Percentiles rank a stretch among this genome's conserved stretches.
Conservation (phyloP, 2,329 filamentous ascomycete genomes). For the Pseudocercospora macadamiae region DNA sequence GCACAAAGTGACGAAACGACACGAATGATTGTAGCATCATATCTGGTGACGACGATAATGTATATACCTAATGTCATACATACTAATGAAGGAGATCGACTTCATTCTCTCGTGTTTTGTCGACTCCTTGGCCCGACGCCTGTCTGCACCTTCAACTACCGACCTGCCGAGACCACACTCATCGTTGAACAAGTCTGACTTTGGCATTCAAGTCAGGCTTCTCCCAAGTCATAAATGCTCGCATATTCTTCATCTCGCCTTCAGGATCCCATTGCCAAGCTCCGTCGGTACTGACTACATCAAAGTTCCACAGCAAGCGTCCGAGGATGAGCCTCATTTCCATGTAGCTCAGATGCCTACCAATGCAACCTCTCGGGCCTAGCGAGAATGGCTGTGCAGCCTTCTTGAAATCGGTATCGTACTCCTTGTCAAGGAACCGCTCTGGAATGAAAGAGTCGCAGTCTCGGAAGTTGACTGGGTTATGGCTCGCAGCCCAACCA, state of each 20-base stretch:
- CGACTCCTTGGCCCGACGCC: too few relatives aligned
- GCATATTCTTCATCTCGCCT: slow-evolving; percentile 16
- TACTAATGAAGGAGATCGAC: not conserved
- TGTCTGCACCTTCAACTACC: too few relatives aligned
- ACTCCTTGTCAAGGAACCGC: slow-evolving; percentile 31
- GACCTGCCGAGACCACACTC: too few relatives aligned
- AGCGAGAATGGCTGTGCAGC: slow-evolving; percentile 17
- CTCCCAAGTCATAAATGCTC: slow-evolving; percentile 16
- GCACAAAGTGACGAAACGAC: not conserved
- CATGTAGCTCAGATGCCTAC: slow-evolving; percentile 15
- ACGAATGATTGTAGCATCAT: not conserved
- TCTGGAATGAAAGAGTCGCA: slow-evolving; percentile 36
- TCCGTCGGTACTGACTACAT: slow-evolving; percentile 15
- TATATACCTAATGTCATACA: not conserved
- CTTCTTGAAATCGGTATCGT: slow-evolving; percentile 10
- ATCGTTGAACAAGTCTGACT: slow-evolving; percentile 8
- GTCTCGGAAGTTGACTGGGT: slow-evolving; percentile 27
- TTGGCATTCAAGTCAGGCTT: slow-evolving; percentile 12
- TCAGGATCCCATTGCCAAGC: slow-evolving; percentile 15
- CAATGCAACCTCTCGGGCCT: slow-evolving; percentile 19
- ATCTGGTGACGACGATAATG: not conserved
- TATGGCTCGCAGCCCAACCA: slow-evolving; percentile 11
- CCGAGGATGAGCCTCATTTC: slow-evolving; percentile 17
- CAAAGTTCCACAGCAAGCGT: slow-evolving; percentile 5
- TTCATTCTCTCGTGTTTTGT: too few relatives aligned